Percentiles rank a stretch among this genome's conserved stretches.
These are phyloP conservation scores for Starmerella potacharoeniae DNA, from an alignment of 805 yeast species.

Conservation along the genomic window DNA sequence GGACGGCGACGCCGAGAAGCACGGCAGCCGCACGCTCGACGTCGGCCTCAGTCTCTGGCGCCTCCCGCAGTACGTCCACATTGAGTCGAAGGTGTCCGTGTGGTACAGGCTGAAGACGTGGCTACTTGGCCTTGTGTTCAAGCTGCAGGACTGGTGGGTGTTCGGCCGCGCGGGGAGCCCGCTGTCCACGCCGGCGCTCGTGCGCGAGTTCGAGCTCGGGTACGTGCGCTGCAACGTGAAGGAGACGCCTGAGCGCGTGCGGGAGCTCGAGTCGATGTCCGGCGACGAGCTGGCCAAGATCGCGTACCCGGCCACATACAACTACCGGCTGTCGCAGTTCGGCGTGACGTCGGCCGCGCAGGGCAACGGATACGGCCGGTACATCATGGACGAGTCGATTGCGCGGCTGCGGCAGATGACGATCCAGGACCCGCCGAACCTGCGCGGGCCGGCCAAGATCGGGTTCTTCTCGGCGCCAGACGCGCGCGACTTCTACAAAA, in stretches of 20 bases:
- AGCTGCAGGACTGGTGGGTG: slow-evolving; percentile 8
- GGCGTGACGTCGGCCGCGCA: slow-evolving; percentile 4
- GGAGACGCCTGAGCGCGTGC: slow-evolving; percentile 3
- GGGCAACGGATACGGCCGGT: slow-evolving; percentile 15
- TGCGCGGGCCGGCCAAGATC: slow-evolving; percentile 17
- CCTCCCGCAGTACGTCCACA: slow-evolving; percentile 7
- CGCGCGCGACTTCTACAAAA: slow-evolving; percentile 12
- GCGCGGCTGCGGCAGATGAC: slow-evolving; percentile 1
- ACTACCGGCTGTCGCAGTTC: slow-evolving; percentile 8
- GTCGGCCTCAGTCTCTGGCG: slow-evolving; percentile 4
- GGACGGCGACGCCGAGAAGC: neutral
- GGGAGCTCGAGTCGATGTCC: slow-evolving; percentile 3
- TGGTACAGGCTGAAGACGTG: neutral
- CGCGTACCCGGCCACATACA: slow-evolving; percentile 3
- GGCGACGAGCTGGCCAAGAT: slow-evolving; percentile 4
- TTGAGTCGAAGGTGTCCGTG: neutral
- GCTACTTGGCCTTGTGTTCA: neutral
- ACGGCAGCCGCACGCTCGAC: neutral
- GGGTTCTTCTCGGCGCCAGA: slow-evolving; percentile 17
- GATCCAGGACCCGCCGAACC: slow-evolving; percentile 7
- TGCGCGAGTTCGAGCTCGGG: slow-evolving; percentile 8
- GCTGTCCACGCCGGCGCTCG: slow-evolving; percentile 1
- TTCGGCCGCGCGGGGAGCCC: slow-evolving; percentile 3
- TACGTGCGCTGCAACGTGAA: neutral
- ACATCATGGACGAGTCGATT: slow-evolving; percentile 5